phyloP scores from a whole-genome alignment of 1,284 basidiomycete genomes.

The Veloporphyrellus conicus region DNA sequence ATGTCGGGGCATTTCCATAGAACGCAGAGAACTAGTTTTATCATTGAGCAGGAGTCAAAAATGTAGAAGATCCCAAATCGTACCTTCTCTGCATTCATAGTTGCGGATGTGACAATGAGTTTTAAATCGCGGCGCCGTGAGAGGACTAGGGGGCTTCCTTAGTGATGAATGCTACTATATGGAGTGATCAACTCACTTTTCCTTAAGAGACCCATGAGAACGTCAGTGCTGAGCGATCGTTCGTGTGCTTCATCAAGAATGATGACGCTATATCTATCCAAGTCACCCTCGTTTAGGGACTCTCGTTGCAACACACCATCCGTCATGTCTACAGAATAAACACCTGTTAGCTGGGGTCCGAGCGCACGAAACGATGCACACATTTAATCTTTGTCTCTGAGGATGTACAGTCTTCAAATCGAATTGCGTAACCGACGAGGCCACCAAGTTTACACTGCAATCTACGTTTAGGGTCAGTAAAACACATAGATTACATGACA shows the following conservation, averaged over 20 bases:
- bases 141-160: constrained; percentile 55
- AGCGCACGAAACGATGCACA: constrained; percentile 36
- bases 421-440: constrained; percentile 93
- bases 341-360: constrained; percentile 3
- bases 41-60: background rate
- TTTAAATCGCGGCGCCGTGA: constrained; percentile 89
- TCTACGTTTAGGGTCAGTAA: constrained; percentile 4
- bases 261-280: constrained; percentile 92
- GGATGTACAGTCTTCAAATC: constrained; percentile 95
- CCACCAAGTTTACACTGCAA: constrained; percentile 78
- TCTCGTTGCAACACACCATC: constrained; percentile 96
- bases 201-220: constrained; percentile 90
- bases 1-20: constrained; percentile 92
- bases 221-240: constrained; percentile 91
- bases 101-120: constrained; percentile 96
- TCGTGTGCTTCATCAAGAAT: constrained; percentile 98
- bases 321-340: constrained; percentile 75
- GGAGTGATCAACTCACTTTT: constrained; percentile 64
- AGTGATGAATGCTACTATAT: constrained; percentile 1
- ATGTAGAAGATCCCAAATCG: constrained; percentile 1
- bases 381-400: constrained; percentile 94
- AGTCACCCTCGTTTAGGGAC: constrained; percentile 91
- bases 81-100: constrained; percentile 98
- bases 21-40: constrained; percentile 81
- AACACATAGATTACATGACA: constrained; percentile 17